phyloP scores from a whole-genome alignment of 331 rosid species.

The Malus hybrid region DNA sequence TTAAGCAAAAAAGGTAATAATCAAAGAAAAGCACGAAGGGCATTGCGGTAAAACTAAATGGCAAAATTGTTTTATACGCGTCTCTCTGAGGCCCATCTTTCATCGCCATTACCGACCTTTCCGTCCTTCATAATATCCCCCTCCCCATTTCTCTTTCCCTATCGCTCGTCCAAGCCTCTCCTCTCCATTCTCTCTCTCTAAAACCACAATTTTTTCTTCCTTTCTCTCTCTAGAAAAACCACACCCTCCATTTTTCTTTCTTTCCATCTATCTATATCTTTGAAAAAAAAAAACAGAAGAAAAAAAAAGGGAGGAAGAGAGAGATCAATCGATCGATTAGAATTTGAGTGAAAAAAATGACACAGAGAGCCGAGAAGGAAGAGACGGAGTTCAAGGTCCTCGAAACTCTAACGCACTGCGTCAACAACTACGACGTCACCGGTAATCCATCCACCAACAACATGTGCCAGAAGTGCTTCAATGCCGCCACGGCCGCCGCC shows the following conservation, averaged over 20 bases:
- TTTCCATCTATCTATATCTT: neutral
- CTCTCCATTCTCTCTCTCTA: neutral
- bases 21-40: constrained; percentile 8
- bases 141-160: constrained; percentile 18
- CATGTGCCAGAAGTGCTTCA: constrained; percentile 92
- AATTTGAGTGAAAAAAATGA: constrained; percentile 33
- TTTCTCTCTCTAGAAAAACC: constrained; percentile 5
- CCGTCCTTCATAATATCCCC: constrained; percentile 38
- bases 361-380: constrained; percentile 80
- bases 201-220: neutral
- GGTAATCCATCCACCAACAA: constrained; percentile 77
- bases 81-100: constrained; percentile 78
- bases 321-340: neutral
- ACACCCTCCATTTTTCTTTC: neutral
- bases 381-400: constrained; percentile 89
- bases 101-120: constrained; percentile 60
- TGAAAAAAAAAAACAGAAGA: neutral
- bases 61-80: constrained; percentile 47
- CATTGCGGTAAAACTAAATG: neutral
- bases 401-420: constrained; percentile 56
- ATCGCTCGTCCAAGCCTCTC: constrained; percentile 5
- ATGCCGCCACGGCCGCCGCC: constrained; percentile 30
- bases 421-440: constrained; percentile 76
- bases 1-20: neutral
- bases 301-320: neutral